phyloP scores from a whole-genome alignment of 2,329 filamentous ascomycete genomes.

The Cordyceps fumosorosea region DNA sequence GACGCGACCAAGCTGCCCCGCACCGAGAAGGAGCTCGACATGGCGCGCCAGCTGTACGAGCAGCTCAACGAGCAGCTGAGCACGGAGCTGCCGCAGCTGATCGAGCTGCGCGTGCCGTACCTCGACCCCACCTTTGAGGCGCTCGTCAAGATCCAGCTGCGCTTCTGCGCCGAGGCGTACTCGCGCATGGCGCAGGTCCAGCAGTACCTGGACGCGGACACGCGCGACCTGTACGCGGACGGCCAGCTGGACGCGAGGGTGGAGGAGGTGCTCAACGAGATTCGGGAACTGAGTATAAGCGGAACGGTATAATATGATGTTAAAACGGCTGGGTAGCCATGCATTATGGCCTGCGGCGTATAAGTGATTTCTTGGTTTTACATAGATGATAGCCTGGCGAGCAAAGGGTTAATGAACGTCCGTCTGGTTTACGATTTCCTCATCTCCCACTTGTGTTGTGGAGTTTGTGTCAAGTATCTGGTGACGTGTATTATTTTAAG shows the following conservation, averaged over 20 bases:
- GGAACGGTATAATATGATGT: slow-evolving; percentile 48
- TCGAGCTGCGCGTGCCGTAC: slow-evolving; percentile 94
- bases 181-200: slow-evolving; percentile 98
- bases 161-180: slow-evolving; percentile 97
- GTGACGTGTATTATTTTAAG: neutral
- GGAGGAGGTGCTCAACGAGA: slow-evolving; percentile 94
- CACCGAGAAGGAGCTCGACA: slow-evolving; percentile 92
- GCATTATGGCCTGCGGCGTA: slow-evolving; percentile 8
- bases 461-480: neutral
- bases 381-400: slow-evolving; percentile 1
- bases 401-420: neutral
- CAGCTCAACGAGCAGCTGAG: slow-evolving; percentile 95
- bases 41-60: slow-evolving; percentile 89
- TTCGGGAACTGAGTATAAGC: slow-evolving; percentile 90
- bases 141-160: slow-evolving; percentile 94
- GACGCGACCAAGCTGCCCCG: slow-evolving; percentile 93
- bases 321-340: neutral
- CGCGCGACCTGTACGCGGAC: slow-evolving; percentile 89
- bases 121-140: slow-evolving; percentile 96
- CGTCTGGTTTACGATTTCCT: neutral
- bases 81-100: slow-evolving; percentile 86
- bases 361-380: slow-evolving; percentile 3
- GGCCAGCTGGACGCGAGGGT: slow-evolving; percentile 87
- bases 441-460: neutral
- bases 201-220: slow-evolving; percentile 94